These are phyloP conservation scores for Apiospora rasikravindrae DNA, from an alignment of 2,329 filamentous ascomycete genomes.

Conservation along the genomic window DNA sequence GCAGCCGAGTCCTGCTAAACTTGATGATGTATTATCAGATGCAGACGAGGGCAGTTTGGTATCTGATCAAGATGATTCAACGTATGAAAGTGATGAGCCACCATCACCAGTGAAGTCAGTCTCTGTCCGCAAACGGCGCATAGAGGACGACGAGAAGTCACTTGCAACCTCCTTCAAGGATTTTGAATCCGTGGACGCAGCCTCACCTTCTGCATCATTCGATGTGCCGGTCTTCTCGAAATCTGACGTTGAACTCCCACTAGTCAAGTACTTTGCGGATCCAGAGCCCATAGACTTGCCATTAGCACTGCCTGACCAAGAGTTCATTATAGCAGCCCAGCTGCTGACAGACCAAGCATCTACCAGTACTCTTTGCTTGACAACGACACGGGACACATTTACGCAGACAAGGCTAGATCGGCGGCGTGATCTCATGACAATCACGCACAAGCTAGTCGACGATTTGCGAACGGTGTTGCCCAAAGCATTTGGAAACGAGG, in stretches of 20 bases:
- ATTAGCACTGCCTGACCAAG: conserved; percentile 57
- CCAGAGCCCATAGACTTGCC: conserved; percentile 58
- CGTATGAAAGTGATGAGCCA: conserved; percentile 55
- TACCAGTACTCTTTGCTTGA: conserved; percentile 51
- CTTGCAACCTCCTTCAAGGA: conserved; percentile 58
- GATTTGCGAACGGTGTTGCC: conserved; percentile 53
- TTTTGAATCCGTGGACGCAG: conserved; percentile 50
- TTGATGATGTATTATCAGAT: conserved; percentile 49
- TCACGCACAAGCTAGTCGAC: conserved; percentile 54
- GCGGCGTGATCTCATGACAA: conserved; percentile 48
- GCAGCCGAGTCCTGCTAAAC: conserved; percentile 45
- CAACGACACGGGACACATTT: conserved; percentile 30
- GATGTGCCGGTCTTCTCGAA: conserved; percentile 57
- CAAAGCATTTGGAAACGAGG: conserved; percentile 48
- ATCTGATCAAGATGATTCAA: conserved; percentile 63
- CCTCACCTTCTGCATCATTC: conserved; percentile 52
- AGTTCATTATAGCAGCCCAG: conserved; percentile 71
- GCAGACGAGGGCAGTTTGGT: conserved; percentile 56
- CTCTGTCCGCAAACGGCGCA: conserved; percentile 46
- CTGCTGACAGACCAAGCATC: conserved; percentile 74
- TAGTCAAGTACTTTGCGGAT: conserved; percentile 63
- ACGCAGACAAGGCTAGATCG: conserved; percentile 39
- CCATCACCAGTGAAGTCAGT: conserved; percentile 54
- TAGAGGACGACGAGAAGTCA: conserved; percentile 60
- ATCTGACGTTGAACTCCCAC: conserved; percentile 54